Evolutionary conservation across 805 yeast species (phyloP).

Genomic region (Zygosaccharomyces bisporus): DNA sequence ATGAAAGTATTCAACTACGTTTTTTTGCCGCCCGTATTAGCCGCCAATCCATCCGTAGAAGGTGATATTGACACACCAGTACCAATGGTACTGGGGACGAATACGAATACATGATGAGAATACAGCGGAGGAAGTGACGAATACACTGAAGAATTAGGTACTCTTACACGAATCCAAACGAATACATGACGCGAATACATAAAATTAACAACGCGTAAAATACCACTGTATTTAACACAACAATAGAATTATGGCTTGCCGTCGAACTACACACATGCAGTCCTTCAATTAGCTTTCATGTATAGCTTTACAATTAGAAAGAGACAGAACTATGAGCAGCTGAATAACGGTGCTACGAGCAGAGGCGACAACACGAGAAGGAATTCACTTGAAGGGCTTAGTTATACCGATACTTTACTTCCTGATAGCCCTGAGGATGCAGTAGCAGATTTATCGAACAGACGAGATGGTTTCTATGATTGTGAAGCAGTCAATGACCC

Average conservation of each 20-base stretch:
- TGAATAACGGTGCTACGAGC: constrained; percentile 8
- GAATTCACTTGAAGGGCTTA: constrained; percentile 4
- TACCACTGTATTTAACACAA: too few relatives aligned
- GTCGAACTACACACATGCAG: too few relatives aligned
- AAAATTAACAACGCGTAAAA: too few relatives aligned
- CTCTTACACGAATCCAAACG: too few relatives aligned
- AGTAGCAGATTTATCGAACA: constrained; percentile 2
- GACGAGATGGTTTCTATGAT: not conserved
- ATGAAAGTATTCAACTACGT: too few relatives aligned
- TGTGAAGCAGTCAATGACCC: not conserved
- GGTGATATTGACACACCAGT: too few relatives aligned
- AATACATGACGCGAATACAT: too few relatives aligned
- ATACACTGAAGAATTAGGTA: too few relatives aligned
- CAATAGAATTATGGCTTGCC: too few relatives aligned
- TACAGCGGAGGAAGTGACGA: too few relatives aligned
- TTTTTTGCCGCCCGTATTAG: constrained; percentile 16
- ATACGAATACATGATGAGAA: too few relatives aligned
- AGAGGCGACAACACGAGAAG: constrained; percentile 6
- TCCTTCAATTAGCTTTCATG: constrained; percentile 19
- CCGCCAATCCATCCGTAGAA: constrained; percentile 11
- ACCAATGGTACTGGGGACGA: too few relatives aligned
- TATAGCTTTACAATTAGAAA: constrained; percentile 4
- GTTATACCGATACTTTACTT: constrained; percentile 6
- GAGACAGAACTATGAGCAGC: constrained; percentile 2
- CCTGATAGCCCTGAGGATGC: constrained; percentile 5